Evolutionary conservation across 148 eudicot species (phyloP).

Genomic region (Suaeda aralocaspica): DNA sequence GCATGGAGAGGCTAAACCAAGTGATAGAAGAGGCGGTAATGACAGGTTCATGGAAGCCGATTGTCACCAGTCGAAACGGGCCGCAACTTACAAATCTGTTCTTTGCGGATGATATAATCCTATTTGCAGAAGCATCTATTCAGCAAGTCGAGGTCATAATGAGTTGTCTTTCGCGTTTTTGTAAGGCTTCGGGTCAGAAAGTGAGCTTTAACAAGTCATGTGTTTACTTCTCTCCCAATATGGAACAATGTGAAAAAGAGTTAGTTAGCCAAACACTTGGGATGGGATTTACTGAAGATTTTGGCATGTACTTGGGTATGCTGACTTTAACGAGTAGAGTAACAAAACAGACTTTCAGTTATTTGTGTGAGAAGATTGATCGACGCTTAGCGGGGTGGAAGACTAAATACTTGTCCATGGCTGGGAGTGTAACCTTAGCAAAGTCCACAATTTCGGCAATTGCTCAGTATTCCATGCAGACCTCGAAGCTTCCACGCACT

Average conservation of each 20-base stretch:
- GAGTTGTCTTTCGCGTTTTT: not conserved
- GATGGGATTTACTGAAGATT: not conserved
- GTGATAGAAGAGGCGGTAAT: not conserved
- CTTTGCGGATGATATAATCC: not conserved
- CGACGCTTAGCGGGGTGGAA: not conserved
- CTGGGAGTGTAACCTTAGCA: not conserved
- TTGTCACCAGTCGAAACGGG: not conserved
- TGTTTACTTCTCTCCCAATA: not conserved
- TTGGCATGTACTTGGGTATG: not conserved
- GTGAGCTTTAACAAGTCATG: not conserved
- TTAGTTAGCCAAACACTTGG: not conserved
- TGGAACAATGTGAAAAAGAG: accelerated
- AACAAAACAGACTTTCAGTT: not conserved
- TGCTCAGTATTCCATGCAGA: not conserved
- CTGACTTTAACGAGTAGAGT: not conserved
- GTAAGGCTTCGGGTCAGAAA: not conserved
- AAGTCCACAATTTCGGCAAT: not conserved
- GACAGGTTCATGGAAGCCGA: not conserved
- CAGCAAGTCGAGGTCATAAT: not conserved
- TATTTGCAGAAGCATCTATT: not conserved
- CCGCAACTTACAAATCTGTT: not conserved
- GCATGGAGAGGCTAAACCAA: not conserved
- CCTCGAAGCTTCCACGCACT: not conserved
- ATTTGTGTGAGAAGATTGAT: not conserved
- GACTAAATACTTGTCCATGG: not conserved